Evolutionary conservation across 805 yeast genomes (phyloP), one percentile per base, ranked within the genome.

Genomic region (Pachysolen tannophilus): DNA sequence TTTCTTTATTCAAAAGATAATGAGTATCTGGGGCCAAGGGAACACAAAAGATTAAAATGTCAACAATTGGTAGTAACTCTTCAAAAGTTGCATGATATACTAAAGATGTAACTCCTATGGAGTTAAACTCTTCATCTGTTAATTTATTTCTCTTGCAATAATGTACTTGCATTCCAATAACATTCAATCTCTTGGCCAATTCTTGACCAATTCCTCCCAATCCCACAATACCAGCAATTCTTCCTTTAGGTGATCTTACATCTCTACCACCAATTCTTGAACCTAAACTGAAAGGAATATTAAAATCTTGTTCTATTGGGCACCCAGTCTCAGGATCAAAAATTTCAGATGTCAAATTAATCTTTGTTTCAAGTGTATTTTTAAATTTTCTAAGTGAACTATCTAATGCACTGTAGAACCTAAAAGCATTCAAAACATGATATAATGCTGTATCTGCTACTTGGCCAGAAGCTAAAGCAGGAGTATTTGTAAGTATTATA

Each of bases 371-470:
- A 6, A 65, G 55, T 2, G 77, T 66, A 44, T 69, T 57, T 17
- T 63, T 60, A 28, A 41, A 33, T 8, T 55, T 48, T 7, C 55
- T 51, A 33, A 74, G 54, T 13, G 57, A 48, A 3, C 48, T 46
- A 37, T 65, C 67, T 45, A 67, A 64, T 35, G 64, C 56, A 3
- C 66, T 54, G 33, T 72, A 67, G 56, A 65, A 62, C 42, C 84
- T 62, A 58, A 73, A 77, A 13, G 69, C 57, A 20, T 71, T 60
- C 35, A 78, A 52, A 0, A 78, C 54, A 41, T 75, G 53, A 44
- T 56, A 63, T 30, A 77, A 54, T 3, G 77, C 83, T 44, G 72
- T 52, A 43, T 79, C 85, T 4, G 82, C 78, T 15, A 79, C 85
- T 10, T 78, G 75, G 7, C 34, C 32, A 6, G 40, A 33, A 37